These are phyloP conservation scores for Botrytis paeoniae DNA, from an alignment of 2,329 filamentous ascomycete species.

Conservation along the genomic window DNA sequence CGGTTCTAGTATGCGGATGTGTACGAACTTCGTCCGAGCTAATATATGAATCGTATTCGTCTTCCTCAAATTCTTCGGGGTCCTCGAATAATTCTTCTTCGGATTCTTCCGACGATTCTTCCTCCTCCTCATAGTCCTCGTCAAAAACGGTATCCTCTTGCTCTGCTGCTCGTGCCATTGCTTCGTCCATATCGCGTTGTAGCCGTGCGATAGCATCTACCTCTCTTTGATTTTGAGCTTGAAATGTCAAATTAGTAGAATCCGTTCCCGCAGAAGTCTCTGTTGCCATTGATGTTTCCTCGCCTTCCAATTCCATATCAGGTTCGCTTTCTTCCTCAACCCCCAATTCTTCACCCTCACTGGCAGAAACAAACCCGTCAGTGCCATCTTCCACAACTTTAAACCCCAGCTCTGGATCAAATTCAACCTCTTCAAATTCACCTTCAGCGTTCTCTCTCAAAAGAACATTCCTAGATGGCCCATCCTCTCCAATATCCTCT, in stretches of 20 bases:
- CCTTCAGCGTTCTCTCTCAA: constrained; percentile 56
- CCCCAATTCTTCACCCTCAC: not conserved
- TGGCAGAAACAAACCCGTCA: constrained; percentile 13
- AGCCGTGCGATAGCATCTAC: constrained; percentile 36
- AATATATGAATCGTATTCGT: constrained; percentile 31
- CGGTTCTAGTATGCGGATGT: constrained; percentile 71
- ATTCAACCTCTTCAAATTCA: constrained; percentile 58
- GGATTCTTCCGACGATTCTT: constrained; percentile 23
- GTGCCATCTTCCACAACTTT: constrained; percentile 36
- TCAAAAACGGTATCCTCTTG: constrained; percentile 27
- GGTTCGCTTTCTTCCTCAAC: constrained; percentile 4
- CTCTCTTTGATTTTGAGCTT: constrained; percentile 36
- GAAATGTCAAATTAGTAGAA: constrained; percentile 25
- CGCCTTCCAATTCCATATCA: constrained; percentile 38
- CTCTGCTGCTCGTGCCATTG: constrained; percentile 32
- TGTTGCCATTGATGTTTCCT: constrained; percentile 31
- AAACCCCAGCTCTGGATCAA: constrained; percentile 33
- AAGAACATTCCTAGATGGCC: constrained; percentile 45
- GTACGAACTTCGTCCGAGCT: constrained; percentile 50
- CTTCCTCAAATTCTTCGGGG: constrained; percentile 26
- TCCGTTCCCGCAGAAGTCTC: constrained; percentile 29
- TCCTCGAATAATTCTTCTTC: constrained; percentile 35
- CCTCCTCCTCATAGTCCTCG: constrained; percentile 27
- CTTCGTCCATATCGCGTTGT: constrained; percentile 36
- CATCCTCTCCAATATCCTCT: constrained; percentile 50